These are phyloP conservation scores for Fusarium devonianum DNA, from an alignment of 2,329 filamentous ascomycete species.

Conservation along the genomic window DNA sequence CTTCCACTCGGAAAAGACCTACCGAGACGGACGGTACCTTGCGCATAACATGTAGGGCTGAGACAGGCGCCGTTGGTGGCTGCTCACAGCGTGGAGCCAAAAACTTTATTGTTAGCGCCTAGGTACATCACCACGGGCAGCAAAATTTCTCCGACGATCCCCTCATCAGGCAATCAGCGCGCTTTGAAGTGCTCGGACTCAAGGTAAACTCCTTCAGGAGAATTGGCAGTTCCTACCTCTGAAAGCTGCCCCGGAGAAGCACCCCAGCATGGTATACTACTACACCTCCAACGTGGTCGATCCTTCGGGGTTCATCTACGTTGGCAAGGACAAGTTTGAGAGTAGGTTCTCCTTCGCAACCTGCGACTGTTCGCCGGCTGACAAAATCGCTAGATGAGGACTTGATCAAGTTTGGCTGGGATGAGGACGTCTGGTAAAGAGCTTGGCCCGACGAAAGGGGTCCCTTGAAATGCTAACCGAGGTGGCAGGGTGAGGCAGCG, in stretches of 20 bases:
- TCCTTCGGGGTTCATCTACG: conserved; percentile 88
- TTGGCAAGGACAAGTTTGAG: conserved; percentile 99
- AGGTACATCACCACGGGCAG: conserved; percentile 24
- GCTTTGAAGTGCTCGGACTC: neutral
- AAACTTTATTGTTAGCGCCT: conserved; percentile 13
- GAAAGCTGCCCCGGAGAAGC: neutral
- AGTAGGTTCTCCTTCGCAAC: conserved; percentile 65
- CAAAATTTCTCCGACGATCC: conserved; percentile 37
- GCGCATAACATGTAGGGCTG: neutral
- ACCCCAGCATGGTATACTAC: conserved; percentile 84
- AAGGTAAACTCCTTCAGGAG: neutral
- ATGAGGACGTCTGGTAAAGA: conserved; percentile 89
- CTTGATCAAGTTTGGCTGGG: conserved; percentile 91
- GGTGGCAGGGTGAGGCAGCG: conserved; percentile 30
- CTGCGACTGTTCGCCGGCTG: conserved; percentile 22
- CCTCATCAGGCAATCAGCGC: conserved; percentile 19
- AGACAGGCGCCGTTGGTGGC: neutral
- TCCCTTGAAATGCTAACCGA: conserved; percentile 14
- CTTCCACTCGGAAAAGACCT: neutral
- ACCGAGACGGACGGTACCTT: neutral
- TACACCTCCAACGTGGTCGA: conserved; percentile 86
- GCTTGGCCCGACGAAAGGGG: no score
- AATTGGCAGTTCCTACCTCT: neutral
- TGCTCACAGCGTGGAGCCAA: fast-evolving
- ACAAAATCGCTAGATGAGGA: conserved; percentile 80